phyloP scores from a whole-genome alignment of 306 rosid species.

The Adenanthera pavonina region DNA sequence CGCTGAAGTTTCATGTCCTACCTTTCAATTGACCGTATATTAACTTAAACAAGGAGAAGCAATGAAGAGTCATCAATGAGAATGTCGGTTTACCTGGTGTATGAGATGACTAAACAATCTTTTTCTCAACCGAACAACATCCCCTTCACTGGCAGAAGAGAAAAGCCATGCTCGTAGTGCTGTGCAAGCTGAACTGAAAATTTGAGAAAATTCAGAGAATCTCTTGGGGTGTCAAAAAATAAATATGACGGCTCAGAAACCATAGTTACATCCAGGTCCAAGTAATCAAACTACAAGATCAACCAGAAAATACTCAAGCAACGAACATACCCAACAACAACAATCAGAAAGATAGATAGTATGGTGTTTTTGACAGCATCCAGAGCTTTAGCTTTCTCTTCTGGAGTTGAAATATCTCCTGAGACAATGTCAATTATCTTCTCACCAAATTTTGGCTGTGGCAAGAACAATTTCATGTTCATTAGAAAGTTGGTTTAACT shows the following conservation, averaged over 20 bases:
- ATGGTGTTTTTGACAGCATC: conserved; percentile 71
- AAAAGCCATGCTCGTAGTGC: conserved; percentile 85
- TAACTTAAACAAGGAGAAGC: conserved; percentile 26
- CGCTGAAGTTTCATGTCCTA: not conserved
- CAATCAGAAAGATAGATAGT: conserved; percentile 59
- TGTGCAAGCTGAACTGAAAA: conserved; percentile 74
- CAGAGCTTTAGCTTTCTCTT: conserved; percentile 60
- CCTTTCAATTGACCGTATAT: conserved; percentile 13
- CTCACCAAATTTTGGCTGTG: conserved; percentile 78
- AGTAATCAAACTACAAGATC: conserved; percentile 25
- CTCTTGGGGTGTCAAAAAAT: conserved; percentile 29
- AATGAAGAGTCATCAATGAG: conserved; percentile 1
- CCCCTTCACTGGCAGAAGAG: conserved; percentile 82
- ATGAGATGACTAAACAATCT: conserved; percentile 73
- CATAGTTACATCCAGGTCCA: conserved; percentile 29
- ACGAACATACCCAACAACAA: conserved; percentile 65
- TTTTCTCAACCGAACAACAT: conserved; percentile 77
- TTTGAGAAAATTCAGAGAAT: conserved; percentile 32
- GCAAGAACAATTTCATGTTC: conserved; percentile 39
- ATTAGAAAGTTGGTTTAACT: conserved; percentile 37
- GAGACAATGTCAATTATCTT: conserved; percentile 80
- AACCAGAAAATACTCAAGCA: conserved; percentile 23
- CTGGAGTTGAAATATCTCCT: conserved; percentile 54
- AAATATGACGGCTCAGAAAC: conserved; percentile 19
- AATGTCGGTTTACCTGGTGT: conserved; percentile 59